Evolutionary conservation across 2,329 filamentous ascomycete genomes (phyloP), one percentile per base, ranked within the genome.

Genomic region (Xylariaceae sp.): DNA sequence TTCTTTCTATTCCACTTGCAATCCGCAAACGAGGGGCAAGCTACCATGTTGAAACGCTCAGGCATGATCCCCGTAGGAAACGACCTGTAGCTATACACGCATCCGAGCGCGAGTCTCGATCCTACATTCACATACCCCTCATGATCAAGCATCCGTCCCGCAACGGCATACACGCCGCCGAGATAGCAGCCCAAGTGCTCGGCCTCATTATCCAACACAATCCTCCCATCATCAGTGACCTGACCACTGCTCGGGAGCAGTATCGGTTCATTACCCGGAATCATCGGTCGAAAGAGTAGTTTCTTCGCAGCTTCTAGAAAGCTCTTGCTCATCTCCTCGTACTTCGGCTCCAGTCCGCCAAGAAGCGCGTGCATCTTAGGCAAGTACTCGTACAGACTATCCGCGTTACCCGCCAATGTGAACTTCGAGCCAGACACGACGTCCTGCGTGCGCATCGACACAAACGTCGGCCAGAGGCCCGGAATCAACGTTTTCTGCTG

Each of bases 151-250:
- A 90, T 75, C 61, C 80, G 83, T 1, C 87, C 84, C 1, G 82
- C 86, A 42, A 92, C 79, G 1, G 78, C 88, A 51, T 89, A 86
- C 77, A 88, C 86, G 8, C 87, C 88, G 5, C 88, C 88, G 2
- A 82, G 77, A 69, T 89, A 92, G 72, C 88, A 92, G 2, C 82
- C 80, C 1, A 90, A 76, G 69, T 91, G 88, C 59, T 87, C 82
- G 0, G 63, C 62, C 55, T 76, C 73, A 3, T 75, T 68, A 10
- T 70, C 68, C 13, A 73, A 56, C 3, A 62, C 62, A 0, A 68
- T 60, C 4, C 71, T 66, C 17, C 67, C 69, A 15, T 64, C 69
- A 55, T 59, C 47, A 42, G 67, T n/a, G 0, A 74, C 70, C 23
- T 65, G 75, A 6, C 77, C 74, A 23, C 80, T 78, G n/a, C 86